These are phyloP conservation scores for Umbelopsis sp. DNA, from an alignment of 371 early-diverging fungal species.

Conservation along the genomic window DNA sequence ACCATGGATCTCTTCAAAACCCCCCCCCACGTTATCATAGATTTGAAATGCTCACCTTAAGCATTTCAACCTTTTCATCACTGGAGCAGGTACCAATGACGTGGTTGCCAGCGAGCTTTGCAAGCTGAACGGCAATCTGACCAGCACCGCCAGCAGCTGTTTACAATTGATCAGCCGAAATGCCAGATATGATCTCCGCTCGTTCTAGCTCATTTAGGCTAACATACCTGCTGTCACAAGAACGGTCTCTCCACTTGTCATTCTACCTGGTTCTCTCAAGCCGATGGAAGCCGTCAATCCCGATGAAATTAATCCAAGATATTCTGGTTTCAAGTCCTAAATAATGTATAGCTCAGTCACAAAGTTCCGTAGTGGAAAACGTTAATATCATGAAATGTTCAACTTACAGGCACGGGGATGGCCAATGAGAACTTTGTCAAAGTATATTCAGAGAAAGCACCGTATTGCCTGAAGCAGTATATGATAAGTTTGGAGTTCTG, in stretches of 20 bases:
- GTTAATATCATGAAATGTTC: not conserved
- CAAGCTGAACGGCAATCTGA: slow-evolving; percentile 54
- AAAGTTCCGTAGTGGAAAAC: not conserved
- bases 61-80: slow-evolving; percentile 48
- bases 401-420: slow-evolving; percentile 48
- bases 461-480: slow-evolving; percentile 40
- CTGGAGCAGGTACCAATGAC: slow-evolving; percentile 59
- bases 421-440: slow-evolving; percentile 28
- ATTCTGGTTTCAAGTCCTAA: slow-evolving; percentile 37
- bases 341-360: not conserved
- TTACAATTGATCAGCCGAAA: not conserved
- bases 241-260: slow-evolving; percentile 44
- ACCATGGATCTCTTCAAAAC: not conserved
- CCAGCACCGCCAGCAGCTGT: slow-evolving; percentile 57
- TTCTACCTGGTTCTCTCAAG: slow-evolving; percentile 34
- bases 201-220: not conserved
- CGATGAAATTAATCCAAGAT: slow-evolving; percentile 50
- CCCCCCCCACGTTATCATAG: too few relatives aligned
- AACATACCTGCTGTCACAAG: slow-evolving; percentile 46
- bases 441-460: slow-evolving; percentile 61
- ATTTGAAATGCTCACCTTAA: slow-evolving; percentile 28
- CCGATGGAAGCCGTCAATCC: slow-evolving; percentile 62
- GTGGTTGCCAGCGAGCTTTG: slow-evolving; percentile 52
- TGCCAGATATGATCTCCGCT: not conserved
- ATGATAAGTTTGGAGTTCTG: not conserved